Conservation (phyloP, 805 yeast genomes). For the Pichia pseudocactophila region DNA sequence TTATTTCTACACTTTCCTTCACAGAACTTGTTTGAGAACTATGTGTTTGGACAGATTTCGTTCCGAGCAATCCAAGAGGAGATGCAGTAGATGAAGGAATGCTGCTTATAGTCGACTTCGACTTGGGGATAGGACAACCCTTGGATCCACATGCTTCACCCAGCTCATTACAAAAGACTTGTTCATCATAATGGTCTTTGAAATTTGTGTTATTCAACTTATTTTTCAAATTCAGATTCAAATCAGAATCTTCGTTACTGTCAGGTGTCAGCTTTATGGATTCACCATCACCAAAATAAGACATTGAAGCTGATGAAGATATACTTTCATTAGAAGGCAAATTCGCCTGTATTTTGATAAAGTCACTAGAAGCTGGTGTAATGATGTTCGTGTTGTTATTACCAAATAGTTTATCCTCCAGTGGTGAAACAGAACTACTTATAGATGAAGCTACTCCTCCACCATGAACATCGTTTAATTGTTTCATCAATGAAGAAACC, state of each 20-base stretch:
- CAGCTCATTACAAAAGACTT: conserved; percentile 70
- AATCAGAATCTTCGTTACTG: not conserved
- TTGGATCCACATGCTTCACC: conserved; percentile 78
- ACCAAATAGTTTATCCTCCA: not conserved
- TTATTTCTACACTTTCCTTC: not conserved
- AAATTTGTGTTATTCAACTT: conserved; percentile 16
- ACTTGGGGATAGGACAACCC: conserved; percentile 55
- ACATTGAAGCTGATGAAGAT: conserved; percentile 6
- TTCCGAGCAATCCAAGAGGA: not conserved
- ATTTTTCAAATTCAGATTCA: not conserved
- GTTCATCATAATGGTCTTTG: conserved; percentile 49
- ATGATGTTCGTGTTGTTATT: not conserved
- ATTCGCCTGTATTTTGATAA: not conserved
- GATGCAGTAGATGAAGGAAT: not conserved
- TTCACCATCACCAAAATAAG: not conserved
- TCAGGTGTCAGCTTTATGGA: not conserved
- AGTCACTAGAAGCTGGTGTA: too few species aligned
- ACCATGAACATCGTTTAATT: conserved; percentile 31
- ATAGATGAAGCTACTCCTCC: too few species aligned
- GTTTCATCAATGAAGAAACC: conserved; percentile 63
- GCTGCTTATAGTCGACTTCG: not conserved
- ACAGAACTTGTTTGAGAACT: not conserved
- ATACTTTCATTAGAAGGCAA: conserved; percentile 8
- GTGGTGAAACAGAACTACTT: conserved; percentile 1
- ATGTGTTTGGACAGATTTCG: not conserved